These are phyloP conservation scores for Macrolepiota fuliginosa DNA, from an alignment of 768 basidiomycete species.

Conservation along the genomic window DNA sequence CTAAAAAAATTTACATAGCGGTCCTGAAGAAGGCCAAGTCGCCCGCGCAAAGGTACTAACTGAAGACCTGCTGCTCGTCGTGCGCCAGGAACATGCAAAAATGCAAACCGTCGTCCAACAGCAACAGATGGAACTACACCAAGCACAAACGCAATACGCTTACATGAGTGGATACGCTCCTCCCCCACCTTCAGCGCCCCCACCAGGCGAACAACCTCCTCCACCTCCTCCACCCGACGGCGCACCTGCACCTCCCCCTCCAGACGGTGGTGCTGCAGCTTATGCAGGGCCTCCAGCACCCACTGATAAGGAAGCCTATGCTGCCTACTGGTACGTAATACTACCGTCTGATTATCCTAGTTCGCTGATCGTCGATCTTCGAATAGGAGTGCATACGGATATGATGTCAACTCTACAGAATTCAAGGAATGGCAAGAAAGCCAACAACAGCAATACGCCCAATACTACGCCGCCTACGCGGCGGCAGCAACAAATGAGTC, in stretches of 20 bases:
- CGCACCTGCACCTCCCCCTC: conserved; percentile 39
- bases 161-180: conserved; percentile 55
- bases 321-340: conserved; percentile 44
- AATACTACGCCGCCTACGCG: conserved; percentile 64
- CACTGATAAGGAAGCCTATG: conserved; percentile 51
- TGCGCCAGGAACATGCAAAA: conserved; percentile 84
- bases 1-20: conserved; percentile 29
- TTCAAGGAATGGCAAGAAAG: conserved; percentile 82
- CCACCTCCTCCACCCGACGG: conserved; percentile 57
- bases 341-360: not conserved
- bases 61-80: conserved; percentile 88
- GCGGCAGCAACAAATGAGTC: conserved; percentile 22
- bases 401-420: conserved; percentile 79
- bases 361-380: not conserved
- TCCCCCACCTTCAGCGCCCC: conserved; percentile 49
- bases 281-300: conserved; percentile 38
- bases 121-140: conserved; percentile 85
- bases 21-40: conserved; percentile 86
- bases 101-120: conserved; percentile 61
- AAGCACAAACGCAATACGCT: conserved; percentile 78
- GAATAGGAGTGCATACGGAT: conserved; percentile 78
- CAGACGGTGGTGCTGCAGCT: conserved; percentile 44
- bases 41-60: conserved; percentile 84
- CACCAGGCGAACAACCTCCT: conserved; percentile 39
- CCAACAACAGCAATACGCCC: conserved; percentile 70